Conservation (phyloP, 495 filamentous ascomycete genomes). For the Penicillium ucsense region DNA sequence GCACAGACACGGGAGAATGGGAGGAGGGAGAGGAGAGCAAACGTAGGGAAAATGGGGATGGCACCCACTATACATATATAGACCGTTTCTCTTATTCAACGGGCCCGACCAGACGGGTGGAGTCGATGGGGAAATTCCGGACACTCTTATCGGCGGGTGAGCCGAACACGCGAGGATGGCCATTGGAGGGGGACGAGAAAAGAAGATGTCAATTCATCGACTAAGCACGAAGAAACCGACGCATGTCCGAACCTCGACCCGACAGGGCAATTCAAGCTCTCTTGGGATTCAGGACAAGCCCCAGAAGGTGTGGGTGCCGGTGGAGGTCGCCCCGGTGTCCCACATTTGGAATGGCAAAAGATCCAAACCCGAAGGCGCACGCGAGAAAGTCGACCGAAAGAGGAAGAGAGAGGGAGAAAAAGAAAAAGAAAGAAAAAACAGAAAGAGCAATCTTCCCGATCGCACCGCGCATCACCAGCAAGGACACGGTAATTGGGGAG, state of each 20-base stretch:
- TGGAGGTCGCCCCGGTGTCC: neutral
- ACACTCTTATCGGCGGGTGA: conserved; percentile 13
- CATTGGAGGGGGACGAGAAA: neutral
- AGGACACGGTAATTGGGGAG: neutral
- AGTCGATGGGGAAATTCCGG: conserved; percentile 5
- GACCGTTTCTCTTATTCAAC: conserved; percentile 10
- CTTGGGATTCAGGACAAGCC: neutral
- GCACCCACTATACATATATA: conserved; percentile 15
- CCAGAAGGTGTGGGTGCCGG: neutral
- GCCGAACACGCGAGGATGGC: neutral
- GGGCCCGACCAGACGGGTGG: conserved; percentile 3
- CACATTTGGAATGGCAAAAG: neutral
- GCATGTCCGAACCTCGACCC: too few relatives aligned
- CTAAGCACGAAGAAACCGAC: neutral
- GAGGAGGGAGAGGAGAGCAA: neutral
- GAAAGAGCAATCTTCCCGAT: neutral
- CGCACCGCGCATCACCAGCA: too few relatives aligned
- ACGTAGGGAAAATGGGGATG: neutral
- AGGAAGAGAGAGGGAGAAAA: neutral
- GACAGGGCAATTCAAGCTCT: neutral
- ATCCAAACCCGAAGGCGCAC: too few relatives aligned
- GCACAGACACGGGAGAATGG: conserved; percentile 1
- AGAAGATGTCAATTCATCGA: conserved; percentile 4
- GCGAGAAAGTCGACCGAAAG: too few relatives aligned
- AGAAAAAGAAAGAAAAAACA: neutral